Percentiles rank a stretch among this genome's conserved stretches.
phyloP scores from a whole-genome alignment of 805 yeast species.

The Candida tibetensis region DNA sequence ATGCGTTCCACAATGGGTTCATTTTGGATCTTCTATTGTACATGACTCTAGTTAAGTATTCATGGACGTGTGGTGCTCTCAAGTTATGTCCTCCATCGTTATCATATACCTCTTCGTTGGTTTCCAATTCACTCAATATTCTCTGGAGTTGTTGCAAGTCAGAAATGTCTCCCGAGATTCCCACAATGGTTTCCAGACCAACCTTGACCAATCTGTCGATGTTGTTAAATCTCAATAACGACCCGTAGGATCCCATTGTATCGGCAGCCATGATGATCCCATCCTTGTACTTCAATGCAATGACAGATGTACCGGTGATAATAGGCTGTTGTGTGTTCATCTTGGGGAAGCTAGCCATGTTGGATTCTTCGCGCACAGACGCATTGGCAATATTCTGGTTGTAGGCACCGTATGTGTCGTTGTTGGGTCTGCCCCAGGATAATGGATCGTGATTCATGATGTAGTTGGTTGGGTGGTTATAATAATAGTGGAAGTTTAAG shows the following conservation, averaged over 20 bases:
- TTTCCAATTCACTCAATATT: conserved; percentile 70
- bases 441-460: conserved; percentile 92
- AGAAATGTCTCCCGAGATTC: conserved; percentile 90
- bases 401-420: conserved; percentile 78
- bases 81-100: conserved; percentile 56
- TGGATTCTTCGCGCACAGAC: conserved; percentile 17
- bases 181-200: conserved; percentile 85
- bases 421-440: conserved; percentile 93
- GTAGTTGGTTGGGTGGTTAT: conserved; percentile 1
- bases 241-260: conserved; percentile 88
- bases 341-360: conserved; percentile 50
- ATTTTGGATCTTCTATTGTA: conserved; percentile 87
- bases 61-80: conserved; percentile 85
- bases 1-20: conserved; percentile 96
- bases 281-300: conserved; percentile 83
- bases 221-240: conserved; percentile 80
- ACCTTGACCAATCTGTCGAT: conserved; percentile 82
- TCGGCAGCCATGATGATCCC: conserved; percentile 97
- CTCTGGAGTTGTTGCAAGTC: conserved; percentile 85
- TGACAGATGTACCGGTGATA: conserved; percentile 94
- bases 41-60: conserved; percentile 78
- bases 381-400: conserved; percentile 73
- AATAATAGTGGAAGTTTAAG: neutral
- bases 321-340: conserved; percentile 92
- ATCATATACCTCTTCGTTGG: conserved; percentile 74